Conservation (phyloP, 75 land plant species). For the Cunninghamia lanceolata region DNA sequence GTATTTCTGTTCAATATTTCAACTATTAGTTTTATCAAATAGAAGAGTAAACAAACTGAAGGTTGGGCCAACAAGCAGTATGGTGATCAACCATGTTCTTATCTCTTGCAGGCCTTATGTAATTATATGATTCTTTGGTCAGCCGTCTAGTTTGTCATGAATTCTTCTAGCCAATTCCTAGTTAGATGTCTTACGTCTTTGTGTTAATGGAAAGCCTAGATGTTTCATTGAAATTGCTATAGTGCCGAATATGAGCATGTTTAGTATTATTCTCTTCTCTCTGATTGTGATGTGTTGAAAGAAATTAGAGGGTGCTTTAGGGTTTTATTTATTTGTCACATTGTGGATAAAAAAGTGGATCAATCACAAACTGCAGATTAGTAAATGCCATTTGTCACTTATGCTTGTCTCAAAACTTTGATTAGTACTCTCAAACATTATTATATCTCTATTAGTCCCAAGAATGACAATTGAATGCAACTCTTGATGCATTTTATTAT, state of each 20-base stretch:
- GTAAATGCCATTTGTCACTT: neutral
- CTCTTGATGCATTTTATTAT: neutral
- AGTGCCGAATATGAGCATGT: too few relatives aligned
- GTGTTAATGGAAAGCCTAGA: neutral
- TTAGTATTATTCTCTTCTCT: neutral
- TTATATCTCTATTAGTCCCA: neutral
- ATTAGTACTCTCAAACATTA: neutral
- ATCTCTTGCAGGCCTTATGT: too few relatives aligned
- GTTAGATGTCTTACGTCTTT: too few relatives aligned
- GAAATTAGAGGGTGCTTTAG: neutral
- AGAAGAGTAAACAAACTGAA: too few relatives aligned
- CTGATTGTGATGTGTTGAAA: neutral
- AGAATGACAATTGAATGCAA: neutral
- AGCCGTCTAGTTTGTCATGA: too few relatives aligned
- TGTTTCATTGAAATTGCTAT: too few relatives aligned
- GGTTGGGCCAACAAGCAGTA: too few relatives aligned
- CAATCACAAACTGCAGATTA: neutral
- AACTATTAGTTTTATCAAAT: too few relatives aligned
- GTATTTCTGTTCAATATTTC: too few relatives aligned
- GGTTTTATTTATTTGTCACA: neutral
- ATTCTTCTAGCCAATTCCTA: too few relatives aligned
- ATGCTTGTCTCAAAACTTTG: neutral
- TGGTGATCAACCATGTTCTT: too few relatives aligned
- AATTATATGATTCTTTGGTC: too few relatives aligned
- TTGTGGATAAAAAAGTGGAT: neutral